Conservation (phyloP, 305 asterid species). For the Salvia sclarea region DNA sequence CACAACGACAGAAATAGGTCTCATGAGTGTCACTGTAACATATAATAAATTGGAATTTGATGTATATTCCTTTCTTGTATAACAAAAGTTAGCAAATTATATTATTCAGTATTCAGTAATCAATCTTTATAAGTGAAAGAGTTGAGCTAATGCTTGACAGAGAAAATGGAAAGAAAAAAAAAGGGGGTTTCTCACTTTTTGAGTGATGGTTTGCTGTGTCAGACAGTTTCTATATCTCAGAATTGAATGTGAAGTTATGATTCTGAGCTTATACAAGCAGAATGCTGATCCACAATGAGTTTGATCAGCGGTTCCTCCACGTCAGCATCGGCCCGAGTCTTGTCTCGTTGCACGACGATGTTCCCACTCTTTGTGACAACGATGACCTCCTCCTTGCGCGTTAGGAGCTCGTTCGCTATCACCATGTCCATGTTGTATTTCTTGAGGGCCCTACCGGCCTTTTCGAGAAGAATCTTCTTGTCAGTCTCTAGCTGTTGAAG, state of each 20-base stretch:
- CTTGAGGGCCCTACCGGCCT: conserved; percentile 75
- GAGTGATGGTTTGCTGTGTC: background rate
- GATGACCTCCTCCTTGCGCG: conserved; percentile 88
- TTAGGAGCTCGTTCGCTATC: conserved; percentile 83
- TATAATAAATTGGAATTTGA: background rate
- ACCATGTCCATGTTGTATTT: conserved; percentile 83
- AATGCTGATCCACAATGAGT: conserved; percentile 68
- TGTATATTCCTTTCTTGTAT: background rate
- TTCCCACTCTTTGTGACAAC: conserved; percentile 64
- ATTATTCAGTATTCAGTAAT: background rate
- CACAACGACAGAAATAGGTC: background rate
- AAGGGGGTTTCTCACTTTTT: background rate
- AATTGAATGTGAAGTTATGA: conserved; percentile 26
- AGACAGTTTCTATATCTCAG: background rate
- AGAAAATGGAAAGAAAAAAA: background rate
- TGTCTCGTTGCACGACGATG: conserved; percentile 59
- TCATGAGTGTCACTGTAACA: background rate
- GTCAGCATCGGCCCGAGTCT: conserved; percentile 51
- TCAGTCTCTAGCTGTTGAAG: conserved; percentile 81
- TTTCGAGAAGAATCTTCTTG: conserved; percentile 70
- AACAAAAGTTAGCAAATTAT: background rate
- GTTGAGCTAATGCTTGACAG: background rate
- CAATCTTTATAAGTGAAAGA: background rate
- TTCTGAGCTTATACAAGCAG: conserved; percentile 45
- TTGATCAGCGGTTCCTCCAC: conserved; percentile 78